Base-by-base conservation (phyloP, 371 early-diverging fungal genomes). In the Umbelopsis sp. region DNA sequence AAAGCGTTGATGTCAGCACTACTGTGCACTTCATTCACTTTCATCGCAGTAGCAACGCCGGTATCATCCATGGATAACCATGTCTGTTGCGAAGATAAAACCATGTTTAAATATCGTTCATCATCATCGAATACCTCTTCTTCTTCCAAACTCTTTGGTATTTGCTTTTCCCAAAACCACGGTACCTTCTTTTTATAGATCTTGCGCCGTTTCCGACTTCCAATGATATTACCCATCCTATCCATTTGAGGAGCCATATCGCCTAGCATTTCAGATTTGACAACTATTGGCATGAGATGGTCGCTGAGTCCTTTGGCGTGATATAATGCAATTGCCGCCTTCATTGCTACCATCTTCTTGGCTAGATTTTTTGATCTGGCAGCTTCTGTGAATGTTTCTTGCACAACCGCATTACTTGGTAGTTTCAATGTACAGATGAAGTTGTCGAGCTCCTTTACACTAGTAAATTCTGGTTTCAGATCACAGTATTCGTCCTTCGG, bases 291-390 rank as follows among this genome's bases (percentile, higher is more conserved):
- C 22, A 90, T 57, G 22, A 97, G 78, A 50, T 90, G 83, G 41
- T 95, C 92, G 71, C 93, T 87, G 35, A 97, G 77, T 0, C 89
- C 93, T 3, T 91, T 88, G 1, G 79, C 46, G 22, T 70, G 69
- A 50, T 92, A 88, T 9, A 97, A 80, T 63, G 82, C 73, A 57
- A 87, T 85, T 63, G 92, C 87, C 0, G 90, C 84, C 44, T 92
- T 86, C 45, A 93, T 85, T 0, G 94, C 91, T 0, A 90, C 93
- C 3, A 86, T 72, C 14, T 91, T 87, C 71, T 88, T 93, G 6
- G 97, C 96, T 45, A 80, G 73, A 20, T 53, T 72, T 64, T 91
- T 92, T 44, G 86, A 86, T 6, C 80, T 74, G 45, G 87, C 76
- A 1, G 76, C 70, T 35, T 88, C 87, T 0, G 92, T 91, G 11